Percentiles rank a stretch among this genome's conserved stretches.
Conservation (phyloP, 2,329 filamentous ascomycete genomes). For the Leptographium radiaticola region DNA sequence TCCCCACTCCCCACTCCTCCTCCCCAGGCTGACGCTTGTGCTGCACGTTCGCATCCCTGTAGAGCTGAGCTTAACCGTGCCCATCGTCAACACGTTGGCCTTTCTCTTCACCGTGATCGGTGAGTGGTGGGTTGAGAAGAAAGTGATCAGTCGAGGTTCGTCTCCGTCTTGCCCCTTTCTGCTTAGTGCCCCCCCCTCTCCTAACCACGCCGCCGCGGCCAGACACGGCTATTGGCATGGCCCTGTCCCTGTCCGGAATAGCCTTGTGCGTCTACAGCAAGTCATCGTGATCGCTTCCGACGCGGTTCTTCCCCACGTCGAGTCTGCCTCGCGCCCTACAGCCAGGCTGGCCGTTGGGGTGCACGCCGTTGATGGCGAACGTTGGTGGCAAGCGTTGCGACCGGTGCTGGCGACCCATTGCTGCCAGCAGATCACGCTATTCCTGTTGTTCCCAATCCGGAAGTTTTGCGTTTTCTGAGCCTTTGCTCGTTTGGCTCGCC, state of each 20-base stretch:
- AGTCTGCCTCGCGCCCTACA: neutral
- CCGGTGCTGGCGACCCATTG: too few species aligned
- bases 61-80: slow-evolving; percentile 89
- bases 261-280: slow-evolving; percentile 69
- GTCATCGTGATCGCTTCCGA: slow-evolving; percentile 8
- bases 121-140: slow-evolving; percentile 89
- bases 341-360: too few species aligned
- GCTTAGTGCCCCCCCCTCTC: too few species aligned
- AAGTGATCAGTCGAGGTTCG: slow-evolving; percentile 71
- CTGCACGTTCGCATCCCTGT: neutral
- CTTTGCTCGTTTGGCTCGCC: too few species aligned
- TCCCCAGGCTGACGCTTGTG: neutral
- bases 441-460: too few species aligned
- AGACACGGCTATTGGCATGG: slow-evolving; percentile 80
- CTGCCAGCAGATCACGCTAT: too few species aligned
- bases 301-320: neutral
- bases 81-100: slow-evolving; percentile 85
- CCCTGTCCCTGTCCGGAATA: slow-evolving; percentile 65
- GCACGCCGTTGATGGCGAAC: too few species aligned
- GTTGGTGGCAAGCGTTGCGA: too few species aligned
- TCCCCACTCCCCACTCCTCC: neutral
- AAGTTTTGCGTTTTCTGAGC: too few species aligned
- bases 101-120: slow-evolving; percentile 94
- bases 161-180: neutral
- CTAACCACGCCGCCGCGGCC: neutral